Conservation (phyloP, 768 basidiomycete species). For the Boletus reticuloceps region DNA sequence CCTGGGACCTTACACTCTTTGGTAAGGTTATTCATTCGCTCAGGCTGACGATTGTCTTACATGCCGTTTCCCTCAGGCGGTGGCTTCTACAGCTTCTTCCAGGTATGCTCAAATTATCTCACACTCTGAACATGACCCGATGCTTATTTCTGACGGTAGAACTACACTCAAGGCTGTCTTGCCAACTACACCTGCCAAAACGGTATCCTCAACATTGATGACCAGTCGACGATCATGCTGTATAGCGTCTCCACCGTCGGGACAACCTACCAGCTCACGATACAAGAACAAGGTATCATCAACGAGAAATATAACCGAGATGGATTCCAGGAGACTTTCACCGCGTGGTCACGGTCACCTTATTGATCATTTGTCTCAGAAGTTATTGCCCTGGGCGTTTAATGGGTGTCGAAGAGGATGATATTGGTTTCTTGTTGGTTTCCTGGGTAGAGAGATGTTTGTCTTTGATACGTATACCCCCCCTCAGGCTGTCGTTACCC, state of each 20-base stretch:
- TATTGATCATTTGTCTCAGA: constrained; percentile 12
- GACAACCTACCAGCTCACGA: constrained; percentile 40
- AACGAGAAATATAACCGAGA: constrained; percentile 37
- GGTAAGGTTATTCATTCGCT: constrained; percentile 25
- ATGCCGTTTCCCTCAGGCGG: constrained; percentile 31
- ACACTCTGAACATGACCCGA: background rate
- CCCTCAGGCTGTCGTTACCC: no score
- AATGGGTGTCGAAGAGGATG: no score
- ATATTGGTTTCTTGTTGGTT: no score
- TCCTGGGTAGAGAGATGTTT: no score
- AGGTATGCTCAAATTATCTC: constrained; percentile 22
- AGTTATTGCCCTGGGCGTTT: no score
- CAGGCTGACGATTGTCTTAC: background rate
- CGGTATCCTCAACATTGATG: constrained; percentile 43
- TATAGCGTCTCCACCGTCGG: constrained; percentile 51
- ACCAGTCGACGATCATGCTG: constrained; percentile 38
- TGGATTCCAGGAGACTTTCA: constrained; percentile 44
- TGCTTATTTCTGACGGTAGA: constrained; percentile 24
- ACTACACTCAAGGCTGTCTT: constrained; percentile 41
- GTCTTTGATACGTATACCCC: no score
- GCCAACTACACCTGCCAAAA: constrained; percentile 39
- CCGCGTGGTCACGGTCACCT: constrained; percentile 34
- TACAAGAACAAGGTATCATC: constrained; percentile 35
- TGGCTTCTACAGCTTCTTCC: constrained; percentile 54
- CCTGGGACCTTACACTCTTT: constrained; percentile 44